phyloP scores from a whole-genome alignment of 148 eudicot genomes.

The Rheum nobile region DNA sequence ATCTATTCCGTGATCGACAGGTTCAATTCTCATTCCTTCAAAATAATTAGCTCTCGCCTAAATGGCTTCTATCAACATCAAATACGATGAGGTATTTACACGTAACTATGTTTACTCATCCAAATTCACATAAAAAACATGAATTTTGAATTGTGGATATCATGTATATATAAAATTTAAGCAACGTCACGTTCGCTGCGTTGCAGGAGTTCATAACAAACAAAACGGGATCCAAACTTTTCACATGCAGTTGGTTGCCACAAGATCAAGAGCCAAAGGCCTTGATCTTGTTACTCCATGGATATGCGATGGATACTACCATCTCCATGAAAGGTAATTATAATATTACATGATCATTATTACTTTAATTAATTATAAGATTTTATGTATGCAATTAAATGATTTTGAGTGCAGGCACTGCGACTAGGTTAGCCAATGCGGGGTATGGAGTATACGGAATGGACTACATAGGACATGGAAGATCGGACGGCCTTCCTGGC shows the following conservation, averaged over 20 bases:
- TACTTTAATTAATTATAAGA: not conserved
- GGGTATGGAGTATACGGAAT: slow-evolving; percentile 83
- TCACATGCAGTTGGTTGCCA: slow-evolving; percentile 67
- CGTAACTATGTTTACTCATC: not conserved
- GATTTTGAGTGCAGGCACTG: slow-evolving; percentile 27
- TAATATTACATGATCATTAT: too few relatives aligned
- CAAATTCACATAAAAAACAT: not conserved
- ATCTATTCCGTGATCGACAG: not conserved
- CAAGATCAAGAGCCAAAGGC: slow-evolving; percentile 50
- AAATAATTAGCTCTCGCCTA: not conserved
- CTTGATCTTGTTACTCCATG: slow-evolving; percentile 72
- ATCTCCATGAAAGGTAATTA: slow-evolving; percentile 67
- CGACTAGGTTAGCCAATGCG: slow-evolving; percentile 45
- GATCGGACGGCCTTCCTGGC: slow-evolving; percentile 70
- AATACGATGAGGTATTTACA: slow-evolving; percentile 45
- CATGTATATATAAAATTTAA: not conserved
- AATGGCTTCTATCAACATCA: slow-evolving; percentile 24
- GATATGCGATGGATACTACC: slow-evolving; percentile 87
- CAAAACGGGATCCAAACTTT: slow-evolving; percentile 41
- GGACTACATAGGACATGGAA: slow-evolving; percentile 87
- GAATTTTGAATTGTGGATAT: not conserved
- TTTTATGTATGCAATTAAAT: not conserved
- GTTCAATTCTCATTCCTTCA: not conserved
- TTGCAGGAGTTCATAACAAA: slow-evolving; percentile 44
- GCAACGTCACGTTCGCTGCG: too few relatives aligned